These are phyloP conservation scores for Solanum chilense DNA, from an alignment of 257 asterid genomes.

Conservation along the genomic window DNA sequence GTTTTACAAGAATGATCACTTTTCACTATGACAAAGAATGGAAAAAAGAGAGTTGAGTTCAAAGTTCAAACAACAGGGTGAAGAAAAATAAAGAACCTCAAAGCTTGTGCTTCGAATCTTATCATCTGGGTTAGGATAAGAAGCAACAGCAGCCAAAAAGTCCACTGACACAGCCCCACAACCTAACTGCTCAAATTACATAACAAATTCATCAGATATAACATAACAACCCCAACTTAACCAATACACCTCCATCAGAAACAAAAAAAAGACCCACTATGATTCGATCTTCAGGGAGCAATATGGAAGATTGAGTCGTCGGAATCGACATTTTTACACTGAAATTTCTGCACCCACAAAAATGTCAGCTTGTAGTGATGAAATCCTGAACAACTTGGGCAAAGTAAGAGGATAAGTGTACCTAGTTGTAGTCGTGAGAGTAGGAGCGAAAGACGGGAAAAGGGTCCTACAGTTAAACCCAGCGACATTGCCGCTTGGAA, in stretches of 20 bases:
- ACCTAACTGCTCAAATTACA: slow-evolving; percentile 49
- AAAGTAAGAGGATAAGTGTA: not conserved
- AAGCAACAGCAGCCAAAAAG: slow-evolving; percentile 72
- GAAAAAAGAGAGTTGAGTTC: not conserved
- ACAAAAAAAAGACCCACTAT: slow-evolving; percentile 25
- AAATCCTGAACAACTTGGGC: not conserved
- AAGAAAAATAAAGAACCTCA: slow-evolving; percentile 28
- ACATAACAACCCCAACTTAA: not conserved
- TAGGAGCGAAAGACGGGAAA: not conserved
- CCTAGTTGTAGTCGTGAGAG: not conserved
- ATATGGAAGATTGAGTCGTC: slow-evolving; percentile 13
- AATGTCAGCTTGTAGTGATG: not conserved
- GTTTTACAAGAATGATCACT: not conserved
- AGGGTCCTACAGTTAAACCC: not conserved
- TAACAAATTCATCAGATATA: not conserved
- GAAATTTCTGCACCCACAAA: slow-evolving; percentile 10
- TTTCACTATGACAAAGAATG: not conserved
- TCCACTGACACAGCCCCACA: slow-evolving; percentile 58
- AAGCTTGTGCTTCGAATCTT: slow-evolving; percentile 75
- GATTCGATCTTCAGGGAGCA: slow-evolving; percentile 41
- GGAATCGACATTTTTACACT: slow-evolving; percentile 38
- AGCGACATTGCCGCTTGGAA: not conserved
- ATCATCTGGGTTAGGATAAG: slow-evolving; percentile 92
- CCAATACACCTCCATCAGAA: not conserved
- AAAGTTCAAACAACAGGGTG: not conserved